Base-by-base conservation (phyloP, 441 rosid species). In the Brassica hybrid region DNA sequence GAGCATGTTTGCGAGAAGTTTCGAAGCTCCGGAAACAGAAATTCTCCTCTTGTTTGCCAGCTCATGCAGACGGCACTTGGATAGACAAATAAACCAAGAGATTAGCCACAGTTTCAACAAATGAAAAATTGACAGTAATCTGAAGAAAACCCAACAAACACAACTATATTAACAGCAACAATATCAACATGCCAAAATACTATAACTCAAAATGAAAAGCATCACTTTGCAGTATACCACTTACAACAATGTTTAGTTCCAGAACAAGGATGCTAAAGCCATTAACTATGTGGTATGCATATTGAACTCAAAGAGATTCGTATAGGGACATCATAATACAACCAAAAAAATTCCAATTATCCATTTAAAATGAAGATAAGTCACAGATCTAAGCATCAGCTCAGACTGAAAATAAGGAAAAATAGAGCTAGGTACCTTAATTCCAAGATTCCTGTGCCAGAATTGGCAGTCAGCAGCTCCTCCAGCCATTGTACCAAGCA, bases 391-490 rank as follows among this genome's bases (percentile, higher is more conserved):
- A 73, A 68, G 32, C 10, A 69, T 30, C 27, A 43, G 14, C 63
- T 25, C 12, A 63, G 4, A 50, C 5, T 11, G 62, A 4, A 11
- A 6, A 25, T 2, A 6, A 25, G 11, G 11, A 17, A 23, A 27
- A 8, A 1, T 4, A 4, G 1, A 60, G 23, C 12, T 48, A 58
- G 3, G 8, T 87, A 94, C 99, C 98, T 92, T 96, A 75, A 92
- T 94, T 67, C 98, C 99, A 7, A 96, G 86, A 86, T 94, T 96
- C 72, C 98, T 89, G 84, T 96, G 99, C 99, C 99, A 95, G 84
- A 96, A 96, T 83, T 96, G 99, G 83, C 99, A 96, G 74, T 96
- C 99, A 77, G 99, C 99, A 86, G 98, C 99, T 76, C 99, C 99
- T 77, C 99, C 99, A 83, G 99, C 99, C 98, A 96, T 96, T 21